These are phyloP conservation scores for Hylodesmum podocarpum DNA, from an alignment of 306 rosid species.

Conservation along the genomic window DNA sequence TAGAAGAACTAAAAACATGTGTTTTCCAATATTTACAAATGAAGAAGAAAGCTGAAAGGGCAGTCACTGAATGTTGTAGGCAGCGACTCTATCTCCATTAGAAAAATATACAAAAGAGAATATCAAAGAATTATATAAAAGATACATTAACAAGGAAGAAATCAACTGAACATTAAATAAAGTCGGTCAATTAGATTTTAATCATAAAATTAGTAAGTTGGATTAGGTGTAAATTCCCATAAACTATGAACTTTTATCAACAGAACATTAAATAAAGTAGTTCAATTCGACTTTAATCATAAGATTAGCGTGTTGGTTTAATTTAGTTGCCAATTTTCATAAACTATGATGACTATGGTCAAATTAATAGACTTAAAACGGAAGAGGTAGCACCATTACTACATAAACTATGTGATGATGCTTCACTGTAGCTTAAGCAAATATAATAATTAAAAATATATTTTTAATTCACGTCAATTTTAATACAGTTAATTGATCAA, in stretches of 20 bases:
- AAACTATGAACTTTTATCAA: background rate
- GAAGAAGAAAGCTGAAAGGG: no score
- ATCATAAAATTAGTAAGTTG: background rate
- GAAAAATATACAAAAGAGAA: background rate
- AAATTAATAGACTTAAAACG: background rate
- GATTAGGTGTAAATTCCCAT: no score
- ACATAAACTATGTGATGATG: no score
- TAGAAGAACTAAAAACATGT: no score
- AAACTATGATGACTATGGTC: background rate
- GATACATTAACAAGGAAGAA: background rate
- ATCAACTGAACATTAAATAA: background rate
- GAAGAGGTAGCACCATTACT: background rate
- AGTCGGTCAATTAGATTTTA: background rate
- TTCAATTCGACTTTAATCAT: background rate
- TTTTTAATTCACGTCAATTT: no score
- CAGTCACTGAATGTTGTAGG: no score
- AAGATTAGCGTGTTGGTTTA: background rate
- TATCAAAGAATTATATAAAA: background rate
- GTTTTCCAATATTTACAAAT: no score
- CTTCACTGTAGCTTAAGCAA: background rate
- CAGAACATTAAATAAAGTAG: background rate
- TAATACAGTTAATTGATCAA: no score
- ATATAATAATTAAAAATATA: constrained; percentile 1
- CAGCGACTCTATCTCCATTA: no score
- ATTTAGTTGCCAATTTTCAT: background rate